Evolutionary conservation across 2,329 filamentous ascomycete species (phyloP).

Genomic region (Exophiala bonariae): DNA sequence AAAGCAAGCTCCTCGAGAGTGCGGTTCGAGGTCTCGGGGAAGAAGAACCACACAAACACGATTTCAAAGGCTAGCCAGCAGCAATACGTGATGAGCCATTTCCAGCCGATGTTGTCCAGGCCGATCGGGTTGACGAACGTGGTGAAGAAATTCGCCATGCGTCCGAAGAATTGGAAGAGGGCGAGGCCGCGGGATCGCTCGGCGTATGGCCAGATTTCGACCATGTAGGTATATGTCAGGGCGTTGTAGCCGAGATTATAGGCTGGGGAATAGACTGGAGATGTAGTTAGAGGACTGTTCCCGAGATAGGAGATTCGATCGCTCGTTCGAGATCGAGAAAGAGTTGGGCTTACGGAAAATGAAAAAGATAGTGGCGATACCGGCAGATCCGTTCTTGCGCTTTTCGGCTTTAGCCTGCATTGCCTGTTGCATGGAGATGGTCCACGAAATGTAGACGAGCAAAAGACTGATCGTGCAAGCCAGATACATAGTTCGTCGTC

Average conservation of each 20-base stretch:
- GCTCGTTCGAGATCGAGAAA: conserved; percentile 45
- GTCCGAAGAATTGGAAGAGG: conserved; percentile 57
- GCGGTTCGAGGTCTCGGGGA: conserved; percentile 43
- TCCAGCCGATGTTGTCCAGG: conserved; percentile 45
- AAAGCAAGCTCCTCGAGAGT: conserved; percentile 50
- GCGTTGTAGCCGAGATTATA: conserved; percentile 58
- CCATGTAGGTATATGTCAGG: conserved; percentile 62
- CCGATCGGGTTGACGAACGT: conserved; percentile 50
- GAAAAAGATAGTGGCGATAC: conserved; percentile 53
- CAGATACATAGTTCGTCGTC: conserved; percentile 46
- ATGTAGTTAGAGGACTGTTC: not conserved
- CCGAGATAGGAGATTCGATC: not conserved
- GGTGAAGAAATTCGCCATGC: conserved; percentile 51
- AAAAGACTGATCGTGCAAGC: conserved; percentile 53
- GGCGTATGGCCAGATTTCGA: conserved; percentile 61
- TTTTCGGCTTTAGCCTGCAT: conserved; percentile 36
- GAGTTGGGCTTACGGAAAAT: conserved; percentile 54
- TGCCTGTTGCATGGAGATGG: conserved; percentile 47
- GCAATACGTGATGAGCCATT: conserved; percentile 46
- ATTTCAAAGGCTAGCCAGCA: conserved; percentile 44
- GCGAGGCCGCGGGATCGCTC: conserved; percentile 60
- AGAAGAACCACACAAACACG: conserved; percentile 45
- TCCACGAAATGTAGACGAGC: conserved; percentile 57
- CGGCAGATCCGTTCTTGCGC: conserved; percentile 39
- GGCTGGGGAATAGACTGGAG: conserved; percentile 10